phyloP scores from a whole-genome alignment of 805 yeast genomes.

The Kuraishia ogatae region DNA sequence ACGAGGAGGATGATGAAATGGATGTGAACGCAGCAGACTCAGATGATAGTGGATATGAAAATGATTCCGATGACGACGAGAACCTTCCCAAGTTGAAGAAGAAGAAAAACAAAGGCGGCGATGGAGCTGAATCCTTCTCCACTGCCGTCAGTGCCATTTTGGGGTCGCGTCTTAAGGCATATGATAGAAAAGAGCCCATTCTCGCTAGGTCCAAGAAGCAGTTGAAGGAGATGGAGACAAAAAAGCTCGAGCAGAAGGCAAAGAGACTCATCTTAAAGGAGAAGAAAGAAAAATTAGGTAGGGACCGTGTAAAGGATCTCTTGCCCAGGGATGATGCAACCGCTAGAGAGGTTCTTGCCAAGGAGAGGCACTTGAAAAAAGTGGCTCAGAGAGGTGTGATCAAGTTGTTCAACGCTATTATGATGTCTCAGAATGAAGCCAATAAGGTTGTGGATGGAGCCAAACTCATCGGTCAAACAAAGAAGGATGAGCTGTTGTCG shows the following conservation, averaged over 20 bases:
- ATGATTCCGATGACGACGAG: slow-evolving; percentile 13
- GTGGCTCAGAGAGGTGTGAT: slow-evolving; percentile 87
- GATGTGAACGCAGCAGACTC: slow-evolving; percentile 11
- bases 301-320: slow-evolving; percentile 58
- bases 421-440: slow-evolving; percentile 66
- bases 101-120: slow-evolving; percentile 48
- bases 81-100: slow-evolving; percentile 35
- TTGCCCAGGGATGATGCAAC: slow-evolving; percentile 55
- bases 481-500: slow-evolving; percentile 52
- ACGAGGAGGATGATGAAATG: slow-evolving; percentile 15
- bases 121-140: slow-evolving; percentile 73
- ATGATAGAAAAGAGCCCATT: slow-evolving; percentile 84
- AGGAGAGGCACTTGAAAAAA: slow-evolving; percentile 63
- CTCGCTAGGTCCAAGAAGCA: slow-evolving; percentile 73
- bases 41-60: slow-evolving; percentile 10
- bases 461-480: slow-evolving; percentile 31
- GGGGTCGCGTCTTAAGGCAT: slow-evolving; percentile 80
- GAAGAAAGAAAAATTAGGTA: slow-evolving; percentile 57
- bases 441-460: slow-evolving; percentile 37
- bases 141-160: slow-evolving; percentile 77
- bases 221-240: slow-evolving; percentile 65
- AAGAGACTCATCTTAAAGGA: slow-evolving; percentile 61
- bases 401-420: slow-evolving; percentile 72
- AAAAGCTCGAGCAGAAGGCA: slow-evolving; percentile 80
- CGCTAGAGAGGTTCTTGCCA: slow-evolving; percentile 51